Evolutionary conservation across 768 basidiomycete species (phyloP), one percentile per base, ranked within the genome.

Genomic region (Pisolithus sp.): DNA sequence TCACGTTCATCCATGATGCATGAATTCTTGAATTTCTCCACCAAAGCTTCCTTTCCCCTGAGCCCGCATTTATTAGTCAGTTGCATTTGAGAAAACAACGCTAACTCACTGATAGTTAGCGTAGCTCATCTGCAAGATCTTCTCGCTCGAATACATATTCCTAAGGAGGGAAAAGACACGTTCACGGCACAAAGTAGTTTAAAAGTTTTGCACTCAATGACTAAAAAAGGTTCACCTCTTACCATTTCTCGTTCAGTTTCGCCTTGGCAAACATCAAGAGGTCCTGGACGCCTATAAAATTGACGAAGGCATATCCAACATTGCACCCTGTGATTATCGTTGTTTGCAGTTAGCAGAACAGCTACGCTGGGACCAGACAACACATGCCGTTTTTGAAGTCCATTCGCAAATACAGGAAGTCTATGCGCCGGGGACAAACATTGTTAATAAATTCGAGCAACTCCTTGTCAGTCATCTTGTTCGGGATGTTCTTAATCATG

Each of bases 141-240:
- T 94, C 68, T 93, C 89, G 54, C 89, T 91, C 8, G 87, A 87
- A 64, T 89, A 93, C 83, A 90, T 83, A 63, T 94, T 93, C 89
- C 89, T 91, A 64, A 15, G 21, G 18, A 48, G 54, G 21, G 49
- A 30, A 49, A 15, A 34, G 34, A 34, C 34, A 4, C 30, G 30
- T 9, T 9, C 5, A 10, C 13, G 34, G 12, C 13, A 34, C 34
- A 34, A 15, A 5, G 12, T 34, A 34, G 13, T 15, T 34, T 34
- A 41, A 59, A 37, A 53, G 41, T 10, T n/a, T 8, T 30, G 36
- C 30, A 41, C 20, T 46, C 54, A 28, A 46, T 45, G 39, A 18
- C 53, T 30, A 8, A 48, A 42, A 37, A 13, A 40, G 13, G 13
- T 34, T 34, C 34, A 8, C 30, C 17, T 65, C 76, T 57, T 42